Evolutionary conservation across 176 grass and related monocot species (phyloP), one percentile per base, ranked within the genome.

Genomic region (Oryza brachyantha): DNA sequence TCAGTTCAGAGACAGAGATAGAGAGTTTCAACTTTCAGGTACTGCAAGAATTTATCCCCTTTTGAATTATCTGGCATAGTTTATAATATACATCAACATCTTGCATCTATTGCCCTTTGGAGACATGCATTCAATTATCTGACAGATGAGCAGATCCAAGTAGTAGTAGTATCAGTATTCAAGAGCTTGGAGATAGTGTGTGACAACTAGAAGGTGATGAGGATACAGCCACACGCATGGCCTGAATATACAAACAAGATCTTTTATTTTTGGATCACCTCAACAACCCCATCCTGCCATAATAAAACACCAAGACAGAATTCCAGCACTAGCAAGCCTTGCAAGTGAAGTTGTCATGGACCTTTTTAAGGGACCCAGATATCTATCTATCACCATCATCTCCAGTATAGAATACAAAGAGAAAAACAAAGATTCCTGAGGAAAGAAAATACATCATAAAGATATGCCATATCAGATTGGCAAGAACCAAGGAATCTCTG

Each of bases 401-500:
- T 37, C 68, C 57, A 50, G 58, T 24, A n/a, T n/a, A 5, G 21
- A 54, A 54, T 17, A 46, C 13, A 14, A 2, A 16, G 43, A 46
- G 4, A 55, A n/a, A n/a, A n/a, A 52, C 48, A 40, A 16, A 7
- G 36, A 76, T 27, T 62, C 57, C 25, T 62, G 24, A 24, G 13
- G 13, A 60, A 29, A 41, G 52, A 72, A 34, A 32, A 46, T 34
- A 14, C 1, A 19, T 37, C 41, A 10, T 29, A 66, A 83, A 55
- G 41, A 6, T 7, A 10, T 71, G 45, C 13, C 66, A 12, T n/a
- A n/a, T 46, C 46, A 66, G 83, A 89, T 87, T 57, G 60, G 66
- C 65, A 82, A 78, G 87, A 85, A 89, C 19, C 78, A 66, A 76
- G 42, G 57, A 74, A 41, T 40, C 65, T 52, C 65, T 52, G 25